Evolutionary conservation across 768 basidiomycete genomes (phyloP).

Genomic region (Dacryopinax spathularia): DNA sequence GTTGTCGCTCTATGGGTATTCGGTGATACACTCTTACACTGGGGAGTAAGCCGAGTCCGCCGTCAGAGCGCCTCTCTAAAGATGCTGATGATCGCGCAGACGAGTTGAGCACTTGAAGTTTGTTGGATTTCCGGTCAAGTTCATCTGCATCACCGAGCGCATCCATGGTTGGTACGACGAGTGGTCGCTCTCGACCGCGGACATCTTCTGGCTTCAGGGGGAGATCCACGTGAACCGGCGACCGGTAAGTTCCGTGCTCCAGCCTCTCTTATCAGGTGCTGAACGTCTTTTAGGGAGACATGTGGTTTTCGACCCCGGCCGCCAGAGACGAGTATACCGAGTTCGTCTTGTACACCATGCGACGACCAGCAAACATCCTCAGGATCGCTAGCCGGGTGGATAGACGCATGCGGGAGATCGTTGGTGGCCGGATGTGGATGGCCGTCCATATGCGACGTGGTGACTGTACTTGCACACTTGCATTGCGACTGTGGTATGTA

Average conservation of each 20-base stretch:
- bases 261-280: background rate
- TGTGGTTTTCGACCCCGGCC: background rate
- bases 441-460: conserved; percentile 8
- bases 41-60: too few species aligned
- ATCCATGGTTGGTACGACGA: conserved; percentile 6
- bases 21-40: conserved; percentile 6
- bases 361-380: conserved; percentile 1
- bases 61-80: too few species aligned
- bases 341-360: conserved; percentile 2
- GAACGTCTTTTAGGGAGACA: background rate
- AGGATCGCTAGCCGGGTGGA: conserved; percentile 1
- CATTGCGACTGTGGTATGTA: background rate
- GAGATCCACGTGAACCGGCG: conserved; percentile 6
- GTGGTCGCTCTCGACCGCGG: background rate
- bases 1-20: conserved; percentile 2
- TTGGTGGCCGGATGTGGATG: conserved; percentile 8
- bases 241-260: conserved; percentile 2
- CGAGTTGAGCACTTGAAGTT: conserved; percentile 5
- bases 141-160: background rate
- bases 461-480: conserved; percentile 5
- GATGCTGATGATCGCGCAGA: background rate
- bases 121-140: conserved; percentile 1
- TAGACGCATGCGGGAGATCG: background rate
- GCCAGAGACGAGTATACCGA: background rate
- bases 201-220: conserved; percentile 5